These are phyloP conservation scores for Taphrina betulina DNA, from an alignment of 1,139 yeast genomes.

Conservation along the genomic window DNA sequence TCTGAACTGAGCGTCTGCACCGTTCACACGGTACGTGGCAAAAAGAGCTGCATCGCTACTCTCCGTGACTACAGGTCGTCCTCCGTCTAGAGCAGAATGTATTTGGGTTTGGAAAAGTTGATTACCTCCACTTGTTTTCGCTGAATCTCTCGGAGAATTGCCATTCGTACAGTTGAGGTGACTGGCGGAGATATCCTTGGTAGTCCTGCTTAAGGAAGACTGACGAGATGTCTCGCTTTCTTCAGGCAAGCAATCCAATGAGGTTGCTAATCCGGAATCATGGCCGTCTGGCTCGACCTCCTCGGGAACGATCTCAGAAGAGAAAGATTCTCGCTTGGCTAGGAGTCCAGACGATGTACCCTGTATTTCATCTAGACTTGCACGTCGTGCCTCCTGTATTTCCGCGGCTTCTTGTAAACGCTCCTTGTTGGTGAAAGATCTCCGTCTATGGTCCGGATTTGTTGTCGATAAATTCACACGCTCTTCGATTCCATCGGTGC, in stretches of 20 bases:
- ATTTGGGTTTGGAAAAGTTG: too few species aligned
- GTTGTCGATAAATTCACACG: neutral
- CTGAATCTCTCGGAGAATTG: too few species aligned
- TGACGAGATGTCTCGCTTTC: conserved; percentile 30
- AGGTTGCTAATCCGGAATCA: conserved; percentile 22
- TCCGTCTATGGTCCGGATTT: neutral
- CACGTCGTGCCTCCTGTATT: conserved; percentile 7
- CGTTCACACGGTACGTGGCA: conserved; percentile 1
- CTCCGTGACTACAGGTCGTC: neutral
- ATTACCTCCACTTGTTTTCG: too few species aligned
- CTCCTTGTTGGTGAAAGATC: neutral
- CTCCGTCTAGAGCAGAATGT: too few species aligned
- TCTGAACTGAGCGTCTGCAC: neutral
- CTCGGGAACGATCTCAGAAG: conserved; percentile 5
- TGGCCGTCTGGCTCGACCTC: conserved; percentile 17
- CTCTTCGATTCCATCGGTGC: neutral
- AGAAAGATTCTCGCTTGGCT: neutral
- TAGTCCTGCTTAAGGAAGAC: conserved; percentile 15
- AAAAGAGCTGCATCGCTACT: conserved; percentile 4
- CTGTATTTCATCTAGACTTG: conserved; percentile 23
- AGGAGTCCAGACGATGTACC: conserved; percentile 7
- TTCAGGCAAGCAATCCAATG: conserved; percentile 26
- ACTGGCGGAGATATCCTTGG: neutral
- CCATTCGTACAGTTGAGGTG: neutral
- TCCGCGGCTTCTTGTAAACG: conserved; percentile 6